Evolutionary conservation across 2,329 filamentous ascomycete genomes (phyloP), one percentile per base, ranked within the genome.

Genomic region (Microcyclosporella mali): DNA sequence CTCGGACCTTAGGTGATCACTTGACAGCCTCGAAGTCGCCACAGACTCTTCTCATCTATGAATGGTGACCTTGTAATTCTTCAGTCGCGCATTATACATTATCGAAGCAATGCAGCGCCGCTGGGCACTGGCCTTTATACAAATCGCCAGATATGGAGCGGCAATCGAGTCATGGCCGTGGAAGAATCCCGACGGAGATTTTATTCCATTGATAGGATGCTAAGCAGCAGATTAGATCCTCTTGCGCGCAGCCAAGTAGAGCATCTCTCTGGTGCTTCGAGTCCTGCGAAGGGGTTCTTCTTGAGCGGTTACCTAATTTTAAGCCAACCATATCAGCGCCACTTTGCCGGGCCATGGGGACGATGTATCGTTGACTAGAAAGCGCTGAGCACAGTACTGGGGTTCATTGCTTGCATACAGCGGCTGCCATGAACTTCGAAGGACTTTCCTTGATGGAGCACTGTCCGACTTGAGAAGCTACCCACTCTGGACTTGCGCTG

Each of bases 391-490:
- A 27, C 19, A 11, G 16, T 15, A 8, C 9, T 19, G 15, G 39
- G 17, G 12, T 31, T 30, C 3, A 41, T 14, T 12, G 28, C 29
- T 14, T 12, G 39, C 21, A 19, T 34, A n/a, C 34, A 41, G 6
- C 18, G 12, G n/a, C 30, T 34, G 17, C 39, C 19, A 19, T 41
- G 30, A 2, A 35, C 14, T 33, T 35, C 39, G 21, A 41, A 41
- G 11, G 31, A 14, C 10, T 41, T 34, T 9, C 39, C 31, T n/a
- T 31, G 30, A 15, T 41, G 29, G 32, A 34, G 34, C 39, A 41
- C 34, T 33, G 34, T 3, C 7, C 29, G 8, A 32, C 29, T 9
- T 21, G 25, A n/a, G 16, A 10, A 18, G 40, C 31, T 9, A 29
- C 16, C n/a, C 33, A 33, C 10, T 15, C 14, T 15, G 31, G 15